Evolutionary conservation across 768 basidiomycete species (phyloP), one percentile per base, ranked within the genome.

Genomic region (Boletus sp.): DNA sequence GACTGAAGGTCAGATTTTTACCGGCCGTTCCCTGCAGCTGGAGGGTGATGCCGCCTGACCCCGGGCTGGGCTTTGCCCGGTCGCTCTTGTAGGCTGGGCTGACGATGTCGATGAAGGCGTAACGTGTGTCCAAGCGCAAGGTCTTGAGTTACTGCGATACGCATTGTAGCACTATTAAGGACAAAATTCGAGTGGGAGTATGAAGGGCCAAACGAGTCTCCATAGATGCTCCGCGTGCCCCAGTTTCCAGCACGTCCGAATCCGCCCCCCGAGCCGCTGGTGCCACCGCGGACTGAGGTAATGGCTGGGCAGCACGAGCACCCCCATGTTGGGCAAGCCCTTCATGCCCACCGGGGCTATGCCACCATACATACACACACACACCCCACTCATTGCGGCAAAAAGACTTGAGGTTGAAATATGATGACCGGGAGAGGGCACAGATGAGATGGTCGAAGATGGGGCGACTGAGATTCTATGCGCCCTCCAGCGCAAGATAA

Each of bases 321-420:
- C n/a, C n/a, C n/a, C n/a, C n/a, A n/a, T n/a, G n/a, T n/a, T n/a
- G n/a, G n/a, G n/a, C n/a, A n/a, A n/a, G n/a, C n/a, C n/a, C n/a
- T n/a, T n/a, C n/a, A n/a, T n/a, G n/a, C n/a, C n/a, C n/a, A n/a
- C n/a, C n/a, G n/a, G n/a, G n/a, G n/a, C n/a, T n/a, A n/a, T n/a
- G n/a, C n/a, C n/a, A n/a, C n/a, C n/a, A n/a, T n/a, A n/a, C n/a
- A n/a, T n/a, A n/a, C n/a, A n/a, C n/a, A n/a, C n/a, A n/a, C n/a
- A n/a, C n/a, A n/a, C n/a, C n/a, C n/a, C n/a, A n/a, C n/a, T n/a
- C n/a, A n/a, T n/a, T n/a, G n/a, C n/a, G 88, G 30, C 87, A 78
- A 71, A 90, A 90, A 1, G 89, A 78, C 60, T 80, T 84, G 58
- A 90, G 79, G 70, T 85, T 88, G 72, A 90, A 90, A 0, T 85